Conservation (phyloP, 2,329 filamentous ascomycete genomes). For the Fusarium equiseti region DNA sequence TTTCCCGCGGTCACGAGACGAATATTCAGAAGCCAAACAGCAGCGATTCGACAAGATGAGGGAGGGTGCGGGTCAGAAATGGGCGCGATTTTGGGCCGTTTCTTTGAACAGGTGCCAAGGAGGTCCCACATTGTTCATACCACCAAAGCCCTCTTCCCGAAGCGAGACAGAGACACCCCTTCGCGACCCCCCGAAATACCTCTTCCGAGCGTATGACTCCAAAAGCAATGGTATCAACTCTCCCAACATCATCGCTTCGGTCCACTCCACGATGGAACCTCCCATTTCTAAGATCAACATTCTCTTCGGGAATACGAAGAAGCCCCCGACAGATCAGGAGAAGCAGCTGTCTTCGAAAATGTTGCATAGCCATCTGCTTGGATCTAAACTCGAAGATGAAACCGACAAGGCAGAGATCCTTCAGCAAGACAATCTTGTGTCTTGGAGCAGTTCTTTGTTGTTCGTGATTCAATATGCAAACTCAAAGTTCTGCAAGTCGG, state of each 20-base stretch:
- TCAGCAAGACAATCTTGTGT: not conserved
- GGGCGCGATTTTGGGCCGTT: not conserved
- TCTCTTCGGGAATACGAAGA: not conserved
- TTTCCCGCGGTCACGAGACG: too few species aligned
- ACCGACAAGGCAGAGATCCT: accelerated
- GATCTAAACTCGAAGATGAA: too few species aligned
- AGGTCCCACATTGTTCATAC: not conserved
- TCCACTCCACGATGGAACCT: too few species aligned
- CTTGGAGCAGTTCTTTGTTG: not conserved
- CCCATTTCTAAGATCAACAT: too few species aligned
- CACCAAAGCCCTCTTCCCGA: accelerated
- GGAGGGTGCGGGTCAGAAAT: not conserved
- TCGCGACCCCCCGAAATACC: too few species aligned
- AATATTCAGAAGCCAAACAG: too few species aligned
- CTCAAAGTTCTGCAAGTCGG: not conserved
- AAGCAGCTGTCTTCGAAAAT: accelerated
- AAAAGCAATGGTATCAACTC: too few species aligned
- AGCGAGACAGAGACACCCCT: too few species aligned
- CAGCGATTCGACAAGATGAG: too few species aligned
- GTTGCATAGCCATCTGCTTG: not conserved
- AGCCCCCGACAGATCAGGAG: accelerated
- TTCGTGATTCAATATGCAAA: not conserved
- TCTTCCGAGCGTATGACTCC: too few species aligned
- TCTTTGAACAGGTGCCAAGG: not conserved
- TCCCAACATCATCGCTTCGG: too few species aligned